A percentile compares a stretch with the other conserved stretches of the same genome.
phyloP scores from a whole-genome alignment of 805 yeast species.

The Ogataea dorogensis region DNA sequence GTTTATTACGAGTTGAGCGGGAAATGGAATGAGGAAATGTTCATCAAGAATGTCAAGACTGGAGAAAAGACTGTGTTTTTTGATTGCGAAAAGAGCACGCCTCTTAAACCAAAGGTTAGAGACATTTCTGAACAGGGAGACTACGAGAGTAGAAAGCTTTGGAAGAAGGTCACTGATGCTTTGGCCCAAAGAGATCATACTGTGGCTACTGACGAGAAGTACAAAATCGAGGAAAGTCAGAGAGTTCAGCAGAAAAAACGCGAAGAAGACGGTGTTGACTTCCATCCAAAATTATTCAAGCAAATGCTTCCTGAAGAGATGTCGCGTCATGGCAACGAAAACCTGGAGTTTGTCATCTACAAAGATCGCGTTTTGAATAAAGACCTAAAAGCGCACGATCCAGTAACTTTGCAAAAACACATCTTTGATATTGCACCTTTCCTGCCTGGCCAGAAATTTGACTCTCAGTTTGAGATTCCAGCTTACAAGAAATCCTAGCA shows the following conservation, averaged over 20 bases:
- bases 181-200: constrained; percentile 76
- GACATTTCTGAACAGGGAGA: constrained; percentile 78
- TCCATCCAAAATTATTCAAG: constrained; percentile 76
- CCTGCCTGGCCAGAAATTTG: constrained; percentile 75
- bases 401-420: constrained; percentile 49
- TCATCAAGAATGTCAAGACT: constrained; percentile 54
- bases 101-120: constrained; percentile 66
- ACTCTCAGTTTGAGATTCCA: constrained; percentile 64
- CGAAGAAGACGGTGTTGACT: constrained; percentile 73
- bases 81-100: constrained; percentile 56
- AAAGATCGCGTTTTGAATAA: constrained; percentile 41
- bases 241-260: constrained; percentile 71
- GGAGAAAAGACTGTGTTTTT: constrained; percentile 46
- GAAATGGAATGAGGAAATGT: constrained; percentile 89
- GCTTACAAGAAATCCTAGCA: constrained; percentile 52
- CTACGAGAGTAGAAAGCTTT: constrained; percentile 75
- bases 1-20: constrained; percentile 70
- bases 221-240: constrained; percentile 83
- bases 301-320: constrained; percentile 38
- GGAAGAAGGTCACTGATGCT: constrained; percentile 82
- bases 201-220: constrained; percentile 85
- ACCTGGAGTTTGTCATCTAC: constrained; percentile 64
- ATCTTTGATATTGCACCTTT: constrained; percentile 72
- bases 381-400: constrained; percentile 48
- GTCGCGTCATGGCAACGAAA: constrained; percentile 34